Conservation (phyloP, 2,329 filamentous ascomycete genomes). For the Diaporthe nobilis region DNA sequence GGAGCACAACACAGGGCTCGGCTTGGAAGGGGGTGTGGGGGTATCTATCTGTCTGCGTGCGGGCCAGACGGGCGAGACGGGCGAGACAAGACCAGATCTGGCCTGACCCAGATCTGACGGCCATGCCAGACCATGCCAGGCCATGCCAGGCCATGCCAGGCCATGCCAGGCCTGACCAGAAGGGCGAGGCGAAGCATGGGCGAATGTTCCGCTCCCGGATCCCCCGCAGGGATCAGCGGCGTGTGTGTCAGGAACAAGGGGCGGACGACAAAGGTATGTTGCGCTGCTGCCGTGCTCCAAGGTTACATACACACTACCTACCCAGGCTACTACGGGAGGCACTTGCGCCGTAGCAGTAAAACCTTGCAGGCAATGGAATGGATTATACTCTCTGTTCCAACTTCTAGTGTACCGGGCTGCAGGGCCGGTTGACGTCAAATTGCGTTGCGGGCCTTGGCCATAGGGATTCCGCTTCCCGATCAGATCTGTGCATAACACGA, state of each 20-base stretch:
- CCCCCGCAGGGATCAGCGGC: constrained; percentile 24
- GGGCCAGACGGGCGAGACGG: not conserved
- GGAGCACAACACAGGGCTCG: not conserved
- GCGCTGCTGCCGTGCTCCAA: not conserved
- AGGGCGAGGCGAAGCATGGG: constrained; percentile 19
- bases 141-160: not conserved
- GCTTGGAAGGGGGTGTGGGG: constrained; percentile 8
- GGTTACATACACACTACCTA: not conserved
- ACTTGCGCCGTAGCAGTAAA: not conserved
- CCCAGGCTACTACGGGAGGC: not conserved
- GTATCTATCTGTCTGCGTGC: constrained; percentile 17
- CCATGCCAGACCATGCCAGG: not conserved
- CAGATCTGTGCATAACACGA: constrained; percentile 11
- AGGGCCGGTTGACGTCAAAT: constrained; percentile 22
- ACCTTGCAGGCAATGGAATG: not conserved
- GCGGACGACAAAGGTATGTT: not conserved
- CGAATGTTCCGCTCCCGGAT: constrained; percentile 30
- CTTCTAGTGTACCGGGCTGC: constrained; percentile 16
- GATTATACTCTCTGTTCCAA: not conserved
- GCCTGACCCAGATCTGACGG: constrained; percentile 12
- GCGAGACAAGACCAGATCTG: constrained; percentile 25
- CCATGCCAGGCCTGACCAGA: not conserved
- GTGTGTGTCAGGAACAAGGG: constrained; percentile 19
- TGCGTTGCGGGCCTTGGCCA: constrained; percentile 1
- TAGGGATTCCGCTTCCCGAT: constrained; percentile 5